Conservation (phyloP, 2,329 filamentous ascomycete genomes). For the Hypoxylon sp. region DNA sequence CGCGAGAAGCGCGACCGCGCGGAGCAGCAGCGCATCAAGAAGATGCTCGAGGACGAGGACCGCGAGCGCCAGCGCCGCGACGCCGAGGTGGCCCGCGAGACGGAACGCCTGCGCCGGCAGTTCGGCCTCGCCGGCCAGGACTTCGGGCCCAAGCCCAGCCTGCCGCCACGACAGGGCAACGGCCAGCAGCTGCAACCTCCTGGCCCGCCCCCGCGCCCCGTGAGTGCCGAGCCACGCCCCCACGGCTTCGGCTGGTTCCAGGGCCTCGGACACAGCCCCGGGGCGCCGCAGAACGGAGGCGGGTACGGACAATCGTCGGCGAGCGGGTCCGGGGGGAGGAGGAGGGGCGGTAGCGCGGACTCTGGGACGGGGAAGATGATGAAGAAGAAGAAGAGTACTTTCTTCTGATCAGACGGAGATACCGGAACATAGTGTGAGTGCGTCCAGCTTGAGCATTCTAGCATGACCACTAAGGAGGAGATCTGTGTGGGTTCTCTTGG, state of each 20-base stretch:
- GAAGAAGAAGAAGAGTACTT: constrained; percentile 58
- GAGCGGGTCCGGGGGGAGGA: constrained; percentile 51
- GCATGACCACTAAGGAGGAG: background rate
- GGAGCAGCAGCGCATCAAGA: constrained; percentile 66
- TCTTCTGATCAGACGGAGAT: constrained; percentile 47
- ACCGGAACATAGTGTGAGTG: background rate
- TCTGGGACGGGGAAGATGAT: constrained; percentile 54
- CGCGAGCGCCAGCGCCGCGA: constrained; percentile 64
- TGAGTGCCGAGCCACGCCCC: constrained; percentile 55
- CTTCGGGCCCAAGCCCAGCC: constrained; percentile 42
- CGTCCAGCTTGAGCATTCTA: background rate
- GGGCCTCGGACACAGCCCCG: constrained; percentile 25
- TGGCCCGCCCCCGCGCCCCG: constrained; percentile 53
- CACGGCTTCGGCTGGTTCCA: constrained; percentile 45
- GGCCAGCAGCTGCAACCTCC: constrained; percentile 42
- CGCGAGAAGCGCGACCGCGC: constrained; percentile 62
- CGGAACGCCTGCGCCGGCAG: constrained; percentile 75
- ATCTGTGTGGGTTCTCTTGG: background rate
- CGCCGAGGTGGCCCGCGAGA: constrained; percentile 77
- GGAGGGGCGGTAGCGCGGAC: constrained; percentile 44
- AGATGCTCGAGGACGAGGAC: constrained; percentile 72
- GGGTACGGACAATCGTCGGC: constrained; percentile 45
- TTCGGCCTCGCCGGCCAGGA: constrained; percentile 68
- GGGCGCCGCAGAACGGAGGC: constrained; percentile 30
- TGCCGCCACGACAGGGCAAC: constrained; percentile 46